A percentile compares a stretch with the other conserved stretches of the same genome.
phyloP scores from a whole-genome alignment of 805 yeast genomes.

The Candida bentonensis region DNA sequence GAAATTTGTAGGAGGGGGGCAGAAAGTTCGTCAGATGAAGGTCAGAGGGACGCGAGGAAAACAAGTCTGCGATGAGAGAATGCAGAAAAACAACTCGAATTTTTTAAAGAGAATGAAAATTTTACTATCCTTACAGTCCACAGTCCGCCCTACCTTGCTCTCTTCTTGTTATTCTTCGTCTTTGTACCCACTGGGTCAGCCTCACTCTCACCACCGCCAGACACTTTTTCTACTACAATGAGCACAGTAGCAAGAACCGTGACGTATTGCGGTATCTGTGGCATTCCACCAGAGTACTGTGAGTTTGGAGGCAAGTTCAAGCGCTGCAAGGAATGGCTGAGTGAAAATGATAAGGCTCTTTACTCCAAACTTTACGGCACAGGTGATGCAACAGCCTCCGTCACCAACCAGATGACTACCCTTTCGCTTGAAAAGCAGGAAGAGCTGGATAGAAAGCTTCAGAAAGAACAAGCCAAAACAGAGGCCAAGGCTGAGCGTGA shows the following conservation, averaged over 20 bases:
- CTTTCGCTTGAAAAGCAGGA: slow-evolving; percentile 69
- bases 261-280: slow-evolving; percentile 7
- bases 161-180: too few species aligned
- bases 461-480: slow-evolving; percentile 74
- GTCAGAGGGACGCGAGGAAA: too few species aligned
- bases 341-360: slow-evolving; percentile 40
- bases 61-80: too few species aligned
- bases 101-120: too few species aligned
- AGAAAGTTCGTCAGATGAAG: too few species aligned
- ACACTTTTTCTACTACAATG: too few species aligned
- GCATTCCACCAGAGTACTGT: slow-evolving; percentile 39
- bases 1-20: too few species aligned
- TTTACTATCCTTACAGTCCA: too few species aligned
- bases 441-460: slow-evolving; percentile 66
- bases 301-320: slow-evolving; percentile 75
- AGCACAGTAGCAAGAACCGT: slow-evolving; percentile 8
- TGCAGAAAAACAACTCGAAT: too few species aligned
- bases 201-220: too few species aligned
- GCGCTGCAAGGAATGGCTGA: slow-evolving; percentile 76
- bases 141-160: too few species aligned
- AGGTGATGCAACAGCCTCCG: slow-evolving; percentile 17
- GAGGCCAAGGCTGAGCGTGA: slow-evolving; percentile 59
- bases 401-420: slow-evolving; percentile 8
- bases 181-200: too few species aligned
- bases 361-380: slow-evolving; percentile 49